A percentile compares a stretch with the other conserved stretches of the same genome.
Evolutionary conservation across 2,329 filamentous ascomycete species (phyloP).

Genomic region (Calonectria hongkongensis): DNA sequence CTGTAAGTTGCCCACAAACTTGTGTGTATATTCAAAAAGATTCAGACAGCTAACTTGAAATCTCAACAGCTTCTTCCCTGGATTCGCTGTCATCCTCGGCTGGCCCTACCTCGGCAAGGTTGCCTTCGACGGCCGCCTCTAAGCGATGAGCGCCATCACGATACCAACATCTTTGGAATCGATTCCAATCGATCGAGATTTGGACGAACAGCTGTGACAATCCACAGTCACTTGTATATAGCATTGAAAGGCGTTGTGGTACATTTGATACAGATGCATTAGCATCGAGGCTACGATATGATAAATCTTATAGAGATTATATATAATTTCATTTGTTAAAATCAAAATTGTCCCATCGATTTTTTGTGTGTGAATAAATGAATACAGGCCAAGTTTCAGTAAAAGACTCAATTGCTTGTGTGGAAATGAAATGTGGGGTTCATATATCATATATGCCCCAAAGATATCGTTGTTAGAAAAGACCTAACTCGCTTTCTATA

Average conservation of each 20-base stretch:
- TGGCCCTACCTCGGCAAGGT: conserved; percentile 59
- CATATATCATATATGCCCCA: neutral
- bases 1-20: conserved; percentile 56
- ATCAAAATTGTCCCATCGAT: neutral
- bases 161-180: conserved; percentile 39
- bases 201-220: conserved; percentile 45
- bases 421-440: neutral
- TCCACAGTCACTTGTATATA: conserved; percentile 55
- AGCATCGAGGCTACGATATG: conserved; percentile 52
- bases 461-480: neutral
- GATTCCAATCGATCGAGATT: conserved; percentile 46
- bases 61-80: conserved; percentile 59
- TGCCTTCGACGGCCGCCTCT: conserved; percentile 58
- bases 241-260: conserved; percentile 56
- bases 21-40: neutral
- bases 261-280: conserved; percentile 50
- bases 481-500: conserved; percentile 3
- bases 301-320: conserved; percentile 52
- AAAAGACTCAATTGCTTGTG: neutral
- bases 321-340: conserved; percentile 55
- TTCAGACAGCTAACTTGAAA: conserved; percentile 38
- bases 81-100: conserved; percentile 58
- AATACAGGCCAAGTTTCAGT: neutral
- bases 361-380: neutral
- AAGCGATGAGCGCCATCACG: conserved; percentile 36